A percentile compares a stretch with the other conserved stretches of the same genome.
Conservation (phyloP, 2,329 filamentous ascomycete species). For the Colletotrichum orbiculare region DNA sequence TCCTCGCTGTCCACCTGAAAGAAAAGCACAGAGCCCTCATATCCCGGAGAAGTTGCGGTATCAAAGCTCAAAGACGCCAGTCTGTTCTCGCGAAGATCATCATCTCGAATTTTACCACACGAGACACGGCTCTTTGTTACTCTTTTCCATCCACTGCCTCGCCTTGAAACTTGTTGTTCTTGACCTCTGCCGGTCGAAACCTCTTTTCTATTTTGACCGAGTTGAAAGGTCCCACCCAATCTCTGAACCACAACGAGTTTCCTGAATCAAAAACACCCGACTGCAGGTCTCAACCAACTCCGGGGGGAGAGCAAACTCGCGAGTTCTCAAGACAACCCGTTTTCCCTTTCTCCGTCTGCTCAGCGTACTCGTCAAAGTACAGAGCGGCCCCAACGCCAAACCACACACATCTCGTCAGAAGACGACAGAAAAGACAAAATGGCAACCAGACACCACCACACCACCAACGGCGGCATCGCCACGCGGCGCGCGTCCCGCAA, state of each 20-base stretch:
- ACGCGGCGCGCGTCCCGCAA: constrained; percentile 54
- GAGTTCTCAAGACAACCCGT: too few relatives aligned
- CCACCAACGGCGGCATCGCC: constrained; percentile 42
- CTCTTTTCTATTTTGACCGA: neutral
- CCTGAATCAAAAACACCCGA: too few relatives aligned
- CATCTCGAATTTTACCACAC: constrained; percentile 4
- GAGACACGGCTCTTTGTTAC: neutral
- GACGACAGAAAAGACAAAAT: constrained; percentile 2
- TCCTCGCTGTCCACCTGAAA: neutral
- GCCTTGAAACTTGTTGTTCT: neutral
- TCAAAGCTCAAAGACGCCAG: constrained; percentile 29
- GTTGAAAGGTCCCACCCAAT: neutral
- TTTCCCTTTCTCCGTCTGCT: too few relatives aligned
- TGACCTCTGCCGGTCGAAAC: neutral
- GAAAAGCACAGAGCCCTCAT: constrained; percentile 9
- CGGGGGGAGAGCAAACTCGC: too few relatives aligned
- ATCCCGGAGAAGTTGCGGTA: neutral
- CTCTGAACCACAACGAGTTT: too few relatives aligned
- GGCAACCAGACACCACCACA: constrained; percentile 35
- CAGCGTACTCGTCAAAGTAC: too few relatives aligned
- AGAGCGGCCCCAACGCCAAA: too few relatives aligned
- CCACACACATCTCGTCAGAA: neutral
- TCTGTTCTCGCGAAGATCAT: constrained; percentile 28
- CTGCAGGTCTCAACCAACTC: too few relatives aligned
- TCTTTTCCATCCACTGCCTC: neutral